Base-by-base conservation (phyloP, 495 filamentous ascomycete species). In the Sphaerosporella brunnea region DNA sequence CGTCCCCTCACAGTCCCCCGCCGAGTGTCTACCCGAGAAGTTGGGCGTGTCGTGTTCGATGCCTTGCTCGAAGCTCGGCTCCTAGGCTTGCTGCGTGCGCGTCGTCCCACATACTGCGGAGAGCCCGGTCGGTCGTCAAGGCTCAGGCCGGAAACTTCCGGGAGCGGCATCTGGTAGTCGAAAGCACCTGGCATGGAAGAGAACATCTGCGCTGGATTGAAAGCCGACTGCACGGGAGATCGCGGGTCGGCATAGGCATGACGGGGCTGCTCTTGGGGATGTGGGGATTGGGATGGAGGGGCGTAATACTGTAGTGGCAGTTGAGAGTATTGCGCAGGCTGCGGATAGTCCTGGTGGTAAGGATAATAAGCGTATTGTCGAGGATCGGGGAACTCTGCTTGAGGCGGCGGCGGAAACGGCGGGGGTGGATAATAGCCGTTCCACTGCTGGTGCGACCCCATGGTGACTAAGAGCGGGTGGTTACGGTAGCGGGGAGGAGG, bases 91-190 rank as follows among this genome's bases (percentile, higher is more conserved):
- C 41, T 44, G 13, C 23, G 34, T 8, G 26, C 15, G n/a, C 43
- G 10, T 2, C 43, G 43, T 8, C 43, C 43, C 11, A 46, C 28
- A 46, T 46, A 46, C 20, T 46, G 43, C 23, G 43, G 43, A 25
- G 25, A 32, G 18, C 26, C n/a, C 8, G 25, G 30, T 7, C 28
- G 43, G 1, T 46, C 30, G 4, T 36, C 43, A 2, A 46, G 25
- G 15, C 35, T 46, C 28, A 46, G 30, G 9, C 15, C 25, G 4
- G 43, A 34, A 7, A 46, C 19, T 8, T 46, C 43, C 13, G 43
- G 43, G 9, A 46, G 19, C n/a, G n/a, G n/a, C n/a, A n/a, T n/a
- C 23, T 34, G 30, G 11, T 28, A 23, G 18, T 43, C 20, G 10
- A 7, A 28, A 5, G 39, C 24, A 28, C 39, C 39, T 13, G 40